Conservation (phyloP, 2,329 filamentous ascomycete genomes). For the Mollisia scopiformis region DNA sequence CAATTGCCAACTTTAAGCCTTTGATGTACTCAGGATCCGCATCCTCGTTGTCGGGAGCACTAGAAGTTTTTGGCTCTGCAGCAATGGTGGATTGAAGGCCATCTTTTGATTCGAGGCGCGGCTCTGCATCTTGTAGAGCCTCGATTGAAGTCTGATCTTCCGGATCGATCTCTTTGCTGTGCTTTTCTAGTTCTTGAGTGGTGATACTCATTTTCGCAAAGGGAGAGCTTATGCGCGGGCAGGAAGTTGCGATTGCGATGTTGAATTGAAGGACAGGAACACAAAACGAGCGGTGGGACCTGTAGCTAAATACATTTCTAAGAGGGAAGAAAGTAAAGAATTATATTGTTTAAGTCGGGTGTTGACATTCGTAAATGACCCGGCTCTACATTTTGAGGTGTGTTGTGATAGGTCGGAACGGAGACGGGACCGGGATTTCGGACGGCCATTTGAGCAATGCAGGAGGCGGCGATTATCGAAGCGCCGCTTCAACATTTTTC, state of each 20-base stretch:
- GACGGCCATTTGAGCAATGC: neutral
- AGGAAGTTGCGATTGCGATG: neutral
- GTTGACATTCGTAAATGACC: neutral
- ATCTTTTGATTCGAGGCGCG: neutral
- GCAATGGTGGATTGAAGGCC: neutral
- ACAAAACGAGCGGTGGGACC: neutral
- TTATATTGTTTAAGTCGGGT: neutral
- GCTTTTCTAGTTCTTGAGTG: neutral
- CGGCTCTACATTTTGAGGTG: neutral
- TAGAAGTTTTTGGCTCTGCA: neutral
- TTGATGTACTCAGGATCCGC: neutral
- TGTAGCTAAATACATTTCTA: neutral
- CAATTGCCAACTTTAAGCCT: neutral
- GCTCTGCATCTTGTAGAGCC: neutral
- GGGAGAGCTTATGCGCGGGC: neutral
- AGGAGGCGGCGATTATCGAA: neutral
- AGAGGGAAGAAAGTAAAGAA: neutral
- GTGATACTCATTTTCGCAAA: neutral
- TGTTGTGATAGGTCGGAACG: slow-evolving; percentile 10
- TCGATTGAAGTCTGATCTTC: neutral
- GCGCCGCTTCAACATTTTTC: too few species aligned
- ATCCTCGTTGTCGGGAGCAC: neutral
- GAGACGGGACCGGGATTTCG: neutral
- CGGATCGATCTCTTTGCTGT: neutral
- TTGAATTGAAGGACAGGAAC: neutral